Percentiles rank a stretch among this genome's conserved stretches.
These are phyloP conservation scores for Reutealis trisperma DNA, from an alignment of 345 rosid species.

Conservation along the genomic window DNA sequence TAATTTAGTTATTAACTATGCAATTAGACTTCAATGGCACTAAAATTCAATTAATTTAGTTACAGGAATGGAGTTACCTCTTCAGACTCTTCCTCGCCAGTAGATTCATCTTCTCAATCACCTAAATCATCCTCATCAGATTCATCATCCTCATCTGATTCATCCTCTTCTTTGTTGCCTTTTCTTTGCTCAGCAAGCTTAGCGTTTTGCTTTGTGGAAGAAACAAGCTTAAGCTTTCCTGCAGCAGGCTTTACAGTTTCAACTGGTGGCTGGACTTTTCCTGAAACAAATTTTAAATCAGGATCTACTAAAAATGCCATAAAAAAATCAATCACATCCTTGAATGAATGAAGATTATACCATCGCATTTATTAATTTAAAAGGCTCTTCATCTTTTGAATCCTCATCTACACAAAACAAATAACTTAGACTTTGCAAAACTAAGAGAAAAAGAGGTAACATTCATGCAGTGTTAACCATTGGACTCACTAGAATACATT, in stretches of 20 bases:
- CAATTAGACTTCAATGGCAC: background rate
- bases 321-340: background rate
- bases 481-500: slow-evolving; percentile 38
- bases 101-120: slow-evolving; percentile 32
- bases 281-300: slow-evolving; percentile 14
- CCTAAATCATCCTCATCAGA: slow-evolving; percentile 26
- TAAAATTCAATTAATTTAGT: background rate
- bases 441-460: background rate
- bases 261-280: slow-evolving; percentile 23
- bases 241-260: slow-evolving; percentile 26
- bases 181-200: slow-evolving; percentile 33
- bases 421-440: background rate
- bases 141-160: slow-evolving; percentile 26
- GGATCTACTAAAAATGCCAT: too few relatives aligned
- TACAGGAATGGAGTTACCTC: slow-evolving; percentile 8
- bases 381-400: slow-evolving; percentile 39
- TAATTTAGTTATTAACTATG: too few relatives aligned
- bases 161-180: slow-evolving; percentile 22
- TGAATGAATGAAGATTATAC: slow-evolving; percentile 16
- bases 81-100: slow-evolving; percentile 34
- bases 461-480: too few relatives aligned
- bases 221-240: slow-evolving; percentile 38
- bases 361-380: slow-evolving; percentile 34
- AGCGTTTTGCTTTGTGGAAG: slow-evolving; percentile 38
- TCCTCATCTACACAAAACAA: slow-evolving; percentile 35